Conservation (phyloP, 148 eudicot genomes). For the Silene conica region DNA sequence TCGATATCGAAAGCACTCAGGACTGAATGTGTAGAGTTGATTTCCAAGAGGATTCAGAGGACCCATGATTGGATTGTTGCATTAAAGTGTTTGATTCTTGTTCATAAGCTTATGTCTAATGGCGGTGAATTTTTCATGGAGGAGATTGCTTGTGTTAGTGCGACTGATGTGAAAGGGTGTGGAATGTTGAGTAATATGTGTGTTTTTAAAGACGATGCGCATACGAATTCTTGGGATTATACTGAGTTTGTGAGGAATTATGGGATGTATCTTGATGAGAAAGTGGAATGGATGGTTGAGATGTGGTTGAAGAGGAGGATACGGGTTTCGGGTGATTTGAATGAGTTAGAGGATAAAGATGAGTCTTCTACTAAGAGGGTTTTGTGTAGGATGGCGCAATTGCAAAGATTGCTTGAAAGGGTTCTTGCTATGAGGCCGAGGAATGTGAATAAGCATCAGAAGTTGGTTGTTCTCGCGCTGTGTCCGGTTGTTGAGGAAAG, state of each 20-base stretch:
- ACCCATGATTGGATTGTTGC: slow-evolving; percentile 64
- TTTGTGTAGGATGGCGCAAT: slow-evolving; percentile 38
- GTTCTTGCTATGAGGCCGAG: slow-evolving; percentile 45
- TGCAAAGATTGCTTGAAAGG: slow-evolving; percentile 44
- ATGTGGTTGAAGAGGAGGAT: slow-evolving; percentile 16
- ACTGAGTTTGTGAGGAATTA: slow-evolving; percentile 49
- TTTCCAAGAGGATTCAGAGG: slow-evolving; percentile 34
- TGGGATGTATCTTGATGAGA: slow-evolving; percentile 51
- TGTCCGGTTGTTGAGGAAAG: slow-evolving; percentile 52
- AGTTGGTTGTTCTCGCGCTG: slow-evolving; percentile 42
- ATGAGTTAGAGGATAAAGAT: slow-evolving; percentile 22
- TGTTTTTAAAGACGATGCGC: slow-evolving; percentile 48
- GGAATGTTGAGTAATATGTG: slow-evolving; percentile 46
- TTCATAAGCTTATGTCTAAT: slow-evolving; percentile 40
- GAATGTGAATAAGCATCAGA: slow-evolving; percentile 33
- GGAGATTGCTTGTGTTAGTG: slow-evolving; percentile 39
- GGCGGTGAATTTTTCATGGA: slow-evolving; percentile 34
- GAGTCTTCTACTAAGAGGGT: slow-evolving; percentile 37
- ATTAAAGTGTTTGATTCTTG: slow-evolving; percentile 44
- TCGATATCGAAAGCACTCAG: slow-evolving; percentile 31
- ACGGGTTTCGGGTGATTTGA: slow-evolving; percentile 23
- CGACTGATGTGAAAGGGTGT: not conserved
- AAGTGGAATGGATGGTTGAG: slow-evolving; percentile 25
- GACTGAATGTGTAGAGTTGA: slow-evolving; percentile 31
- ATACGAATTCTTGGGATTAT: slow-evolving; percentile 55